Percentiles rank a stretch among this genome's conserved stretches.
Evolutionary conservation across 208 protist genomes (phyloP).

Genomic region (Leishmania martiniquensis): DNA sequence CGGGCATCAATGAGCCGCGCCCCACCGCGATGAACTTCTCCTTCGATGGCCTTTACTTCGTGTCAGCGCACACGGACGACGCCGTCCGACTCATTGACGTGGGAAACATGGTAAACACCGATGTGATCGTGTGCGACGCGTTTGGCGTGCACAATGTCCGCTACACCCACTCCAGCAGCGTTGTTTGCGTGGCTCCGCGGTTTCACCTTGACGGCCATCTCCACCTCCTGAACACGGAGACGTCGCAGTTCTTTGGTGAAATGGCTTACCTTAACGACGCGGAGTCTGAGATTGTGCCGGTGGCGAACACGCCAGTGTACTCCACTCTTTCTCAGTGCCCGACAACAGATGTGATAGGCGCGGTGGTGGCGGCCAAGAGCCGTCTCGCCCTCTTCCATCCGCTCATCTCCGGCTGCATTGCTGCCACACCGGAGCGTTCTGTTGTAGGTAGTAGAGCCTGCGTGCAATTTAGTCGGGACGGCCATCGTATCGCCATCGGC

Average conservation of each 20-base stretch:
- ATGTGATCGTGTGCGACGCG: constrained; percentile 55
- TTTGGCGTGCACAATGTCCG: constrained; percentile 67
- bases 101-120: constrained; percentile 40
- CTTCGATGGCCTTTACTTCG: constrained; percentile 61
- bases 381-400: constrained; percentile 78
- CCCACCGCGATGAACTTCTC: constrained; percentile 80
- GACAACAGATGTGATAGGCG: constrained; percentile 60
- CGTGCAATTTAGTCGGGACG: constrained; percentile 66
- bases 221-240: constrained; percentile 76
- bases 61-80: constrained; percentile 80
- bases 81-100: constrained; percentile 76
- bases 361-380: constrained; percentile 54
- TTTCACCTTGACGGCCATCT: constrained; percentile 77
- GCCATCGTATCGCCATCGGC: constrained; percentile 54
- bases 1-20: constrained; percentile 70
- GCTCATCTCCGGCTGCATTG: constrained; percentile 76
- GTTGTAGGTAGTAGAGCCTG: constrained; percentile 42
- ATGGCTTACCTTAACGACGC: constrained; percentile 75
- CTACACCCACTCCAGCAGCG: constrained; percentile 72
- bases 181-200: constrained; percentile 72
- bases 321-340: constrained; percentile 68
- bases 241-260: constrained; percentile 63
- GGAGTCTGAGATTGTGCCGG: constrained; percentile 35
- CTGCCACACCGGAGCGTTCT: constrained; percentile 46
- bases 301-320: constrained; percentile 70